Percentiles rank a stretch among this genome's conserved stretches.
Conservation (phyloP, 2,329 filamentous ascomycete species). For the Thielaviopsis cerberus region DNA sequence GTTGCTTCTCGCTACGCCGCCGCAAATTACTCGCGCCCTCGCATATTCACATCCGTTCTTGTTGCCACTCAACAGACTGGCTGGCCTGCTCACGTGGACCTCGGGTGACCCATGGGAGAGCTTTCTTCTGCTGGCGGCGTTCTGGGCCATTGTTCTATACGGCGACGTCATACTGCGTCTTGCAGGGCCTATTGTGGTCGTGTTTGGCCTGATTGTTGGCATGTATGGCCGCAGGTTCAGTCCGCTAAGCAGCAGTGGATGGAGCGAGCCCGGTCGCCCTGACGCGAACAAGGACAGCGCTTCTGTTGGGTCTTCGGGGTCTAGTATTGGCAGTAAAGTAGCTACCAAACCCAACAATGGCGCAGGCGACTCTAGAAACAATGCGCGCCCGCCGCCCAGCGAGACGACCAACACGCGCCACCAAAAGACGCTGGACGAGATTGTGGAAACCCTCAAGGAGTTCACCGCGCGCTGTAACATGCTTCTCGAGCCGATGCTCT, state of each 20-base stretch:
- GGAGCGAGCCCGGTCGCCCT: constrained; percentile 31
- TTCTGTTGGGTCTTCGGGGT: constrained; percentile 12
- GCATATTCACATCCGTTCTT: constrained; percentile 94
- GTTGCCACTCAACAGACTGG: constrained; percentile 68
- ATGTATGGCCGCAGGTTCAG: constrained; percentile 89
- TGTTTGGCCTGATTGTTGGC: constrained; percentile 61
- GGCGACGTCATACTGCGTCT: constrained; percentile 66
- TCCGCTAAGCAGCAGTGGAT: constrained; percentile 69
- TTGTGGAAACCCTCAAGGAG: constrained; percentile 78
- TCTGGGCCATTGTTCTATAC: constrained; percentile 76
- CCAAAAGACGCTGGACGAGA: constrained; percentile 91
- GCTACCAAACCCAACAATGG: constrained; percentile 14
- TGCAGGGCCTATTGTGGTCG: constrained; percentile 67
- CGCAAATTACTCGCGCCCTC: constrained; percentile 80
- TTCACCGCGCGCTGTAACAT: constrained; percentile 87
- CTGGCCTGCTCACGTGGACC: constrained; percentile 81
- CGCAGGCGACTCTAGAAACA: constrained; percentile 16
- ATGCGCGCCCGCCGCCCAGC: constrained; percentile 20
- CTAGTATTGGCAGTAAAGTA: constrained; percentile 17
- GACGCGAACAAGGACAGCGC: constrained; percentile 2
- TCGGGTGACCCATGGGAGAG: constrained; percentile 91
- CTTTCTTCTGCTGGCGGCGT: constrained; percentile 67
- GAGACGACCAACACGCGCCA: constrained; percentile 52
- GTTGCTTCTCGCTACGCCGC: constrained; percentile 77
- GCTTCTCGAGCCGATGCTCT: constrained; percentile 69